phyloP scores from a whole-genome alignment of 2,329 filamentous ascomycete genomes.

The Botryotinia globosa region DNA sequence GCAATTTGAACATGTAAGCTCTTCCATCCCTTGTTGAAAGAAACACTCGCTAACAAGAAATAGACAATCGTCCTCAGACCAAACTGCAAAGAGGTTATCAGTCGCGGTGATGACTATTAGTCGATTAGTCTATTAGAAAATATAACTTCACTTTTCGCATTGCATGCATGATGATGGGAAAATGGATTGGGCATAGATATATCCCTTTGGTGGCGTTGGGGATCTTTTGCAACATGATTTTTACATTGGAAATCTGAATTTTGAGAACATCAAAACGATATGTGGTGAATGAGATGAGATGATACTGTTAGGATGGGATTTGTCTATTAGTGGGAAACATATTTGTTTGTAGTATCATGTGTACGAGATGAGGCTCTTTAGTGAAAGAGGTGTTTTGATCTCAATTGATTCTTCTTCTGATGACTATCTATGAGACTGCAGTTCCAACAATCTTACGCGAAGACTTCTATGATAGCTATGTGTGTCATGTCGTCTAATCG shows the following conservation, averaged over 20 bases:
- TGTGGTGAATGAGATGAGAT: not conserved
- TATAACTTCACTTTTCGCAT: constrained; percentile 6
- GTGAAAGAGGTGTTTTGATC: not conserved
- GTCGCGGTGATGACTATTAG: constrained; percentile 79
- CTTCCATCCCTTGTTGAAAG: not conserved
- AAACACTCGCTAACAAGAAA: constrained; percentile 45
- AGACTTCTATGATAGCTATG: not conserved
- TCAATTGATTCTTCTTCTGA: not conserved
- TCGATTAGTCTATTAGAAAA: not conserved
- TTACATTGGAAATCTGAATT: not conserved
- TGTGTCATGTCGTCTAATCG: not conserved
- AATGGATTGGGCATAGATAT: constrained; percentile 1
- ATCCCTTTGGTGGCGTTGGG: constrained; percentile 9
- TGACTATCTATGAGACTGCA: not conserved
- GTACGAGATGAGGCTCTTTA: not conserved
- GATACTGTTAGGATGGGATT: not conserved
- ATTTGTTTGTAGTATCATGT: not conserved
- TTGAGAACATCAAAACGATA: not conserved
- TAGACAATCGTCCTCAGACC: constrained; percentile 74
- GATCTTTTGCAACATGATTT: not conserved
- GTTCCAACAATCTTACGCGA: not conserved
- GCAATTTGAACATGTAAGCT: constrained; percentile 81
- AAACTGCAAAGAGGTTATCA: constrained; percentile 83
- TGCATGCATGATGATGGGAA: constrained; percentile 12
- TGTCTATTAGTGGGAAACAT: not conserved